Evolutionary conservation across 1,284 basidiomycete genomes (phyloP).

Genomic region (Ustilago xerochloae): DNA sequence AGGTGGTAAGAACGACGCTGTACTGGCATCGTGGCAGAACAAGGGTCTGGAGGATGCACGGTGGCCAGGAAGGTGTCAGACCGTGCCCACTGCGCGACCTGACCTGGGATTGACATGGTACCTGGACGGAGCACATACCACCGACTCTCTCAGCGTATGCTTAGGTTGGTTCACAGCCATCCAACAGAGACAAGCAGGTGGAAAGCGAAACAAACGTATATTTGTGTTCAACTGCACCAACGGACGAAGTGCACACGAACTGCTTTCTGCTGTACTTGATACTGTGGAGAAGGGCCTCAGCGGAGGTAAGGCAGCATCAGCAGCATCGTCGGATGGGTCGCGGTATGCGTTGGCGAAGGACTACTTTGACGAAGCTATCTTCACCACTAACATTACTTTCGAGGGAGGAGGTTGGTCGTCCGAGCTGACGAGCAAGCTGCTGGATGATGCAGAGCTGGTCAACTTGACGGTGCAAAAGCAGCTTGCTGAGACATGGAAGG

Average conservation of each 20-base stretch:
- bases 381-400: constrained; percentile 97
- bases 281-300: constrained; percentile 26
- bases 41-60: constrained; percentile 77
- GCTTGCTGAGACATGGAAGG: constrained; percentile 53
- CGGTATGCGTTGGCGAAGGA: constrained; percentile 39
- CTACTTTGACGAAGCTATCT: constrained; percentile 84
- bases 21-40: constrained; percentile 70
- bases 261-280: constrained; percentile 76
- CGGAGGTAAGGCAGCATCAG: neutral
- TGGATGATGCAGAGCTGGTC: constrained; percentile 56
- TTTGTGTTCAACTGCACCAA: constrained; percentile 96
- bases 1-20: neutral
- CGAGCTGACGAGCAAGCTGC: constrained; percentile 53
- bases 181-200: constrained; percentile 7
- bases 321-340: neutral
- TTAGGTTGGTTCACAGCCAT: constrained; percentile 78
- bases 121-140: constrained; percentile 94
- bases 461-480: constrained; percentile 59
- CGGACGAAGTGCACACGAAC: constrained; percentile 81
- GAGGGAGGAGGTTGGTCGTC: constrained; percentile 87
- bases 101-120: constrained; percentile 78
- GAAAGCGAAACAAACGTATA: constrained; percentile 71
- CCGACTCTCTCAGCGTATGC: constrained; percentile 87
- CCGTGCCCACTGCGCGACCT: constrained; percentile 72
- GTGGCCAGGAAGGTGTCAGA: constrained; percentile 98